Evolutionary conservation across 2,329 filamentous ascomycete genomes (phyloP), one percentile per base, ranked within the genome.

Genomic region (Hysterium pulicare): DNA sequence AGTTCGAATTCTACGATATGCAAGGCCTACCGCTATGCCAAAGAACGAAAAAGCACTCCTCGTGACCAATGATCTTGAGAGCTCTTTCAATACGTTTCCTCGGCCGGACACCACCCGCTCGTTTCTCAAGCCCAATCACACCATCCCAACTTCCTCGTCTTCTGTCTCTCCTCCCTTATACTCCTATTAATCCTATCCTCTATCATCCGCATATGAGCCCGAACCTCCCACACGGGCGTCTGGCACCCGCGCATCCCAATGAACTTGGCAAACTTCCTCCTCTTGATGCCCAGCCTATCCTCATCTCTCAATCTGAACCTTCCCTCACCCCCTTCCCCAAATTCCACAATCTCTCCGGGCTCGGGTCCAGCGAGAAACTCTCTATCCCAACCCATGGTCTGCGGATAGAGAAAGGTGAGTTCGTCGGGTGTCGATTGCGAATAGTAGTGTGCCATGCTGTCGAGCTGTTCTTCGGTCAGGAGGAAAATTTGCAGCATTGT

Each of bases 401-500:
- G 81, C 0, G 86, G 86, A 61, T 90, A 90, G 46, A 77, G 71
- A 38, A 62, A 51, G 2, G 76, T 76, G 70, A 73, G 80, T n/a
- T 62, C 58, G 45, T 70, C 70, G 1, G 78, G 80, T 1, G 75
- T 78, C 44, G 75, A 75, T 69, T 90, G 86, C 68, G 86, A 83
- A 71, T 89, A 90, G 67, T 85, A 87, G 51, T 76, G 71, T 3
- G 85, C 85, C 31, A 90, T 75, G 41, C 71, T 70, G 68, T 90
- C 85, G 41, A 88, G 80, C 66, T 90, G 75, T 22, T 68, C 68
- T 61, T 86, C 82, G 13, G 83, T 89, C 28, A 90, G 76, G 23
- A 89, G 80, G 76, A 84, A 87, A 68, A 86, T 87, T 59, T 78
- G 76, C 34, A 90, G 79, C 41, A 89, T 72, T 3, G 79, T 86